Base-by-base conservation (phyloP, 208 protist genomes). In the Borovskyia barvae region DNA sequence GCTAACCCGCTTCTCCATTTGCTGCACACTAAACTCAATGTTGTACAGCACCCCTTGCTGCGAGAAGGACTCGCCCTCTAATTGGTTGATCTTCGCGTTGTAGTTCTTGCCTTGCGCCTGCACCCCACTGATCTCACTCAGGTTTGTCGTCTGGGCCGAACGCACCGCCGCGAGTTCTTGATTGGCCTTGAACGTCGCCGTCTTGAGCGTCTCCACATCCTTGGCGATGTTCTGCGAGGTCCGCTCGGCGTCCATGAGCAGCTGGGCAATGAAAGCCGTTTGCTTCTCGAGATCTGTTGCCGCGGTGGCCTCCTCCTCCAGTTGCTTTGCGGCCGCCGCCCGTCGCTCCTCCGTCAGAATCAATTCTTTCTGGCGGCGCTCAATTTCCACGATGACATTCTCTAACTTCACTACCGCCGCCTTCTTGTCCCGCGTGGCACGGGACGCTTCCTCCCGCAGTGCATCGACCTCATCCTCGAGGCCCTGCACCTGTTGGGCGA, bases 31-130 rank as follows among this genome's bases (percentile, higher is more conserved):
- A 59, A 97, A 98, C 77, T 98, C 93, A 24, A 96, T 87, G 66
- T 85, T 92, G 82, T 98, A 98, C 35, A 98, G 77, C 6, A 97
- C 58, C 40, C 96, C 89, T 70, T 97, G 93, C 72, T 96, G 93
- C 58, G 91, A 74, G 47, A 97, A 86, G 30, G 87, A 80, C 55
- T 94, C 85, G 11, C 48, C 42, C 60, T 97, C 93, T 3, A 96
- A 76, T 59, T 95, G 82, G 39, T 60, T 46, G 30, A 96, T 91
- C 50, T 94, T 92, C 9, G 76, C 66, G 19, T 66, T 74, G 55
- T 95, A 75, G 71, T 95, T 97, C 62, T 92, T 94, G 14, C 78
- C 79, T 50, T 94, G 79, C 49, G 86, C 52, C 60, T 97, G 85
- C 1, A 82, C 73, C 19, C 93, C 93, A 33, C 40, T 74, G 37